Conservation (phyloP, 768 basidiomycete species). For the Leccinum barrowsii region DNA sequence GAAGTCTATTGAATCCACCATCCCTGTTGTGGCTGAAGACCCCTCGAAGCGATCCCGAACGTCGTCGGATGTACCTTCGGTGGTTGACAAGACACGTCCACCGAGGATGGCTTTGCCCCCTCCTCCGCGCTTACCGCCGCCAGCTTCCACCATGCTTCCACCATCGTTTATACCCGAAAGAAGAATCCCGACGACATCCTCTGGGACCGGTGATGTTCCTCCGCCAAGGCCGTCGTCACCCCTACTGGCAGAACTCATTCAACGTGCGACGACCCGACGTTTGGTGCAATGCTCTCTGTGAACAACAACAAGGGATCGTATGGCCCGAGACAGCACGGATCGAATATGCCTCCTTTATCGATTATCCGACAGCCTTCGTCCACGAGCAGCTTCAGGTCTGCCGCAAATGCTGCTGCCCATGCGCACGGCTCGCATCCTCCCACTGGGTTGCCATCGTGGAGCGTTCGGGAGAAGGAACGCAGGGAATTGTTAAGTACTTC, state of each 20-base stretch:
- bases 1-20: conserved; percentile 68
- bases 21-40: conserved; percentile 51
- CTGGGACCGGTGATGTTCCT: conserved; percentile 52
- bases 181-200: conserved; percentile 43
- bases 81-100: conserved; percentile 75
- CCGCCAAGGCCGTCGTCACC: conserved; percentile 91
- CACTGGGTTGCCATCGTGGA: conserved; percentile 45
- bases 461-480: conserved; percentile 49
- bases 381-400: conserved; percentile 80
- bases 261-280: conserved; percentile 84
- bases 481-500: conserved; percentile 66
- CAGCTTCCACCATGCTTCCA: conserved; percentile 67
- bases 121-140: conserved; percentile 73
- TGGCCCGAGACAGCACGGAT: conserved; percentile 59
- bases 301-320: conserved; percentile 48
- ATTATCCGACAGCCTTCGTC: conserved; percentile 71
- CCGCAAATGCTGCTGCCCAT: conserved; percentile 55
- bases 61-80: conserved; percentile 51
- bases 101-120: conserved; percentile 84
- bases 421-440: conserved; percentile 43
- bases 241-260: conserved; percentile 87
- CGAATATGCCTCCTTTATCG: conserved; percentile 70
- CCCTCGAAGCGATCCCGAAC: conserved; percentile 53
- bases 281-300: conserved; percentile 59
- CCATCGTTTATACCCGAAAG: conserved; percentile 75